Evolutionary conservation across 106 monocot species (phyloP), one percentile per base, ranked within the genome.

Genomic region (Allium fistulosum): DNA sequence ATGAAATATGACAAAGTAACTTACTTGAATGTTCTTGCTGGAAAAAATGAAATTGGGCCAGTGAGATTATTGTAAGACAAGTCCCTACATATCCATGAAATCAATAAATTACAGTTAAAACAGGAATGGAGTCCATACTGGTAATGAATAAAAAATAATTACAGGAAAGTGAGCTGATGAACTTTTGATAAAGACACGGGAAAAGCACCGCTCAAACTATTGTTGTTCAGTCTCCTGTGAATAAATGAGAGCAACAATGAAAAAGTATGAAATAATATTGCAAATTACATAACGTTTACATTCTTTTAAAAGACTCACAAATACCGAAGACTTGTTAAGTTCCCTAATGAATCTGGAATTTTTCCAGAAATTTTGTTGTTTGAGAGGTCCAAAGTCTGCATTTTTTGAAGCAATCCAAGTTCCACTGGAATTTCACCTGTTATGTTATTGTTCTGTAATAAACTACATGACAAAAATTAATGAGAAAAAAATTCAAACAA

Each of bases 41-140:
- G 89, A 61, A 89, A 92, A 74, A 27, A 61, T 10, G 87, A 80
- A 69, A 97, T 78, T 65, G 97, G 97, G 4, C 97, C 92, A 48
- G 82, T 89, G 51, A 97, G 86, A 74, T 97, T 97, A 65, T 97
- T 97, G 79, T 76, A 97, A 62, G 97, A 97, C 80, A 97, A 74
- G 66, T 97, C 97, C 76, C 97, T 97, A 77, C 10, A 76, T 47
- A 77, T 37, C 10, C 45, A 14, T 6, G 48, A 2, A 51, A 47
- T 11, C 13, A 26, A 37, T 18, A 59, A 48, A 55, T 49, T 15
- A 16, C 13, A 2, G 4, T 17, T 7, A 63, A 46, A 17, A 49
- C 16, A 48, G 48, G 48, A 48, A 51, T 37, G 37, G 37, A 37
- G 5, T 37, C 37, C 37, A 37, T 4, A 5, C 37, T 37, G 0